These are phyloP conservation scores for Zoysia japonica DNA, from an alignment of 176 grass and related monocot species.

Conservation along the genomic window DNA sequence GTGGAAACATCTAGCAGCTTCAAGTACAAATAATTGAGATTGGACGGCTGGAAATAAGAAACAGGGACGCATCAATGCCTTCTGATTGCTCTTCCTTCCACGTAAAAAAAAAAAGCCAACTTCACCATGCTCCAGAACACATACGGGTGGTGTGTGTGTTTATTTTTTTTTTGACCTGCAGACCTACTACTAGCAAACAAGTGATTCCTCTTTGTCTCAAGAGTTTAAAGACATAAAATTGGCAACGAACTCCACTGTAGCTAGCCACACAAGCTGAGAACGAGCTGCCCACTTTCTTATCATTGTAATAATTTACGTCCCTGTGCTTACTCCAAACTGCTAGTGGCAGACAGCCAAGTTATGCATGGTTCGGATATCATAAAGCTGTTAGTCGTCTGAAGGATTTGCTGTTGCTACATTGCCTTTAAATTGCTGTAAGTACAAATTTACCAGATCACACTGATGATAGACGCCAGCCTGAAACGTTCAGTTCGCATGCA, in stretches of 20 bases:
- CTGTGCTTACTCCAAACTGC: conserved; percentile 23
- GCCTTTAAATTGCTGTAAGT: background rate
- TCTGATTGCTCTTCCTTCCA: too few relatives aligned
- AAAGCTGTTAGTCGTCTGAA: background rate
- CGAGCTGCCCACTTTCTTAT: conserved; percentile 26
- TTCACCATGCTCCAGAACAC: background rate
- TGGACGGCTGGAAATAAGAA: too few relatives aligned
- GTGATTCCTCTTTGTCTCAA: background rate
- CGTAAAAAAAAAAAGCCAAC: too few relatives aligned
- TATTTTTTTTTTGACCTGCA: background rate
- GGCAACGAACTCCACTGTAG: background rate
- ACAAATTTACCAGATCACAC: background rate
- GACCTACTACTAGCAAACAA: background rate
- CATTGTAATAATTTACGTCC: conserved; percentile 32
- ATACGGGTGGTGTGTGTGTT: too few relatives aligned
- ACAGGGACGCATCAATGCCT: too few relatives aligned
- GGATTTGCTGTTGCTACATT: background rate
- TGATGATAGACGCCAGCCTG: background rate
- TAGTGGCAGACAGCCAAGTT: conserved; percentile 1
- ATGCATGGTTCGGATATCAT: too few relatives aligned
- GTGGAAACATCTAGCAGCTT: too few relatives aligned
- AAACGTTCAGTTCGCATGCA: background rate
- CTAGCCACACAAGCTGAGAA: conserved; percentile 24
- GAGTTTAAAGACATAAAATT: background rate
- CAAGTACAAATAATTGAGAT: too few relatives aligned